These are phyloP conservation scores for Pythium dissimile DNA, from an alignment of 352 stramenopile species.

Conservation along the genomic window DNA sequence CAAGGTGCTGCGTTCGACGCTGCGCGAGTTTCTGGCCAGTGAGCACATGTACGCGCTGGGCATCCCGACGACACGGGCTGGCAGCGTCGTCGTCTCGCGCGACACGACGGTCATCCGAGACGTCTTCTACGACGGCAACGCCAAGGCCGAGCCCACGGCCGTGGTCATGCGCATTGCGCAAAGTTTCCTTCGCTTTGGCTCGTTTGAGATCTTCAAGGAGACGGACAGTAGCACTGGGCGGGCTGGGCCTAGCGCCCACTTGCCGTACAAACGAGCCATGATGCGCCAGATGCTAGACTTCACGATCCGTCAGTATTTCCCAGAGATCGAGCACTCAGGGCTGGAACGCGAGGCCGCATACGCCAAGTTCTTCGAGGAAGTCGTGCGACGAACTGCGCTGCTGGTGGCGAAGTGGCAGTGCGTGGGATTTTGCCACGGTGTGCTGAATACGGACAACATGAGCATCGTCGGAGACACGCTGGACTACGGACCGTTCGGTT, in stretches of 20 bases:
- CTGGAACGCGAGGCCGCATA: conserved; percentile 21
- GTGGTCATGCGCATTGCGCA: conserved; percentile 88
- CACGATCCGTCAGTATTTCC: conserved; percentile 64
- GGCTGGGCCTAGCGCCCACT: conserved; percentile 59
- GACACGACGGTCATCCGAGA: conserved; percentile 76
- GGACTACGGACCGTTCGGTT: conserved; percentile 92
- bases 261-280: conserved; percentile 63
- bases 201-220: conserved; percentile 95
- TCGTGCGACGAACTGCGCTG: conserved; percentile 66
- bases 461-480: conserved; percentile 89
- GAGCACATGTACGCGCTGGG: conserved; percentile 95
- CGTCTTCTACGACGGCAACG: conserved; percentile 88
- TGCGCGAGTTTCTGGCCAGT: conserved; percentile 96
- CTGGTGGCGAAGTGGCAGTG: conserved; percentile 83
- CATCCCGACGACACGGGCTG: conserved; percentile 92
- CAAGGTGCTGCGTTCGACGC: conserved; percentile 90
- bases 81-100: conserved; percentile 67
- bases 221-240: conserved; percentile 58
- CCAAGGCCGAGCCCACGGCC: conserved; percentile 74
- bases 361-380: conserved; percentile 54
- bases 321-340: conserved; percentile 31
- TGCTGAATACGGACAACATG: conserved; percentile 94
- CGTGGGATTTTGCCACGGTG: conserved; percentile 89
- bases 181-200: conserved; percentile 94
- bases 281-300: conserved; percentile 82